These are phyloP conservation scores for Blepharisma japonicum DNA, from an alignment of 73 alveolate species.

Conservation along the genomic window DNA sequence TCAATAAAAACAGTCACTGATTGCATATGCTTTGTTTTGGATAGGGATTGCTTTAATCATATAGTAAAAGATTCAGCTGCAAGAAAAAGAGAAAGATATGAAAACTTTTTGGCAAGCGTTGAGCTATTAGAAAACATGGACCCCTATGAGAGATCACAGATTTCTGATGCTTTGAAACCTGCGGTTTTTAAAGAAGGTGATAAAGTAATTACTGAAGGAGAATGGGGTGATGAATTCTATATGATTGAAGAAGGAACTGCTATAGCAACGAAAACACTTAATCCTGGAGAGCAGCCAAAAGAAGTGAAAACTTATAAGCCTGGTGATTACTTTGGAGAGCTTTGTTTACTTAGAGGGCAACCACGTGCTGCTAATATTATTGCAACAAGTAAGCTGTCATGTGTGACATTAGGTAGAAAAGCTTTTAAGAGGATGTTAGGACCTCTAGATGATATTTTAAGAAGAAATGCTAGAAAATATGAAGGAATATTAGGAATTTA, in stretches of 20 bases:
- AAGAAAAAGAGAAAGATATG: slow-evolving; percentile 87
- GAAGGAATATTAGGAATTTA: slow-evolving; percentile 18
- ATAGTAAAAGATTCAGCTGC: slow-evolving; percentile 86
- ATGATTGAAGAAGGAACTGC: slow-evolving; percentile 85
- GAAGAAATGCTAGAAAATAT: slow-evolving; percentile 61
- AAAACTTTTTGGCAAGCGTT: slow-evolving; percentile 62
- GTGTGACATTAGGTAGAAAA: slow-evolving; percentile 56
- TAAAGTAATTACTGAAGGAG: slow-evolving; percentile 76
- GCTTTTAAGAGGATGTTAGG: slow-evolving; percentile 78
- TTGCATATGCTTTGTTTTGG: slow-evolving; percentile 69
- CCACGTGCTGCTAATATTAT: slow-evolving; percentile 62
- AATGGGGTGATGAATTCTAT: slow-evolving; percentile 88
- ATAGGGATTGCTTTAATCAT: slow-evolving; percentile 87
- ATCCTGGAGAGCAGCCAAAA: slow-evolving; percentile 43
- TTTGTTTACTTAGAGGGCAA: slow-evolving; percentile 47
- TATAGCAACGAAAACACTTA: slow-evolving; percentile 84
- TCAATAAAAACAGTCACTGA: slow-evolving; percentile 55
- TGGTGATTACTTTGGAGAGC: slow-evolving; percentile 60
- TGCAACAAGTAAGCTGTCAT: slow-evolving; percentile 48
- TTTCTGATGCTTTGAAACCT: slow-evolving; percentile 84
- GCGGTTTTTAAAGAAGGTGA: slow-evolving; percentile 58
- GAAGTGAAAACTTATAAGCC: slow-evolving; percentile 36
- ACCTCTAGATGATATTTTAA: slow-evolving; percentile 70
- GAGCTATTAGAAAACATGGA: slow-evolving; percentile 74
- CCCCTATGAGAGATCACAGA: slow-evolving; percentile 76